Percentiles rank a stretch among this genome's conserved stretches.
Conservation (phyloP, 2,329 filamentous ascomycete genomes). For the Coniosporium tulheliwenetii region DNA sequence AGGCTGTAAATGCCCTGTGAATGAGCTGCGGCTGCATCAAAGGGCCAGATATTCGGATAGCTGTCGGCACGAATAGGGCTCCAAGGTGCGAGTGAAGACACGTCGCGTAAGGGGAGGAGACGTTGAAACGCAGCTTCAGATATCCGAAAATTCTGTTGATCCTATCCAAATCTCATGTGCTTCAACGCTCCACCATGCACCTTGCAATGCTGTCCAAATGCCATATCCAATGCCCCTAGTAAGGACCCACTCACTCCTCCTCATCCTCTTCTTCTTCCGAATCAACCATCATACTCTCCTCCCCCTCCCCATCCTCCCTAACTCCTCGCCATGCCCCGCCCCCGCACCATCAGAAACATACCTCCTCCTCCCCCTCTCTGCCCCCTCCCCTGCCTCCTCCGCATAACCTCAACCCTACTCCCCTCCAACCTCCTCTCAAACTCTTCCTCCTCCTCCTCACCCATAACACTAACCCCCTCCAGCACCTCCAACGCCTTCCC, state of each 20-base stretch:
- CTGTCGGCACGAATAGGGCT: too few species aligned
- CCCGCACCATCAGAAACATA: constrained; percentile 11
- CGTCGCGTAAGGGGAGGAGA: too few species aligned
- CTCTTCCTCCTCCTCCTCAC: constrained; percentile 23
- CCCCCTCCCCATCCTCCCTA: constrained; percentile 5
- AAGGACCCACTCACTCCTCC: neutral
- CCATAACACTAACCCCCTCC: constrained; percentile 4
- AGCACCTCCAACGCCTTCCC: constrained; percentile 48
- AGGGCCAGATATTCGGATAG: too few species aligned
- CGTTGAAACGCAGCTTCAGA: too few species aligned
- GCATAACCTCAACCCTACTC: constrained; percentile 31
- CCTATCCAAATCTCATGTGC: too few species aligned
- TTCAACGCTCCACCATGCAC: too few species aligned
- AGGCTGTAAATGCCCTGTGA: too few species aligned
- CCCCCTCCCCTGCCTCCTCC: constrained; percentile 6
- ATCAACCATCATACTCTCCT: constrained; percentile 6
- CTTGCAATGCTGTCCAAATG: too few species aligned
- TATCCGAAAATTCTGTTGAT: too few species aligned
- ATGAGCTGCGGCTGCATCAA: too few species aligned
- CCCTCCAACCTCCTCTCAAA: constrained; percentile 39
- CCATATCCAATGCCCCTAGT: neutral
- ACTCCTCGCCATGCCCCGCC: neutral
- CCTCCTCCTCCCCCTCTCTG: constrained; percentile 32
- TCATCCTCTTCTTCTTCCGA: neutral
- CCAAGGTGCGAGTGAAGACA: too few species aligned